A percentile compares a stretch with the other conserved stretches of the same genome.
phyloP scores from a whole-genome alignment of 2,329 filamentous ascomycete species.

The Ophiostoma novo-ulmi region DNA sequence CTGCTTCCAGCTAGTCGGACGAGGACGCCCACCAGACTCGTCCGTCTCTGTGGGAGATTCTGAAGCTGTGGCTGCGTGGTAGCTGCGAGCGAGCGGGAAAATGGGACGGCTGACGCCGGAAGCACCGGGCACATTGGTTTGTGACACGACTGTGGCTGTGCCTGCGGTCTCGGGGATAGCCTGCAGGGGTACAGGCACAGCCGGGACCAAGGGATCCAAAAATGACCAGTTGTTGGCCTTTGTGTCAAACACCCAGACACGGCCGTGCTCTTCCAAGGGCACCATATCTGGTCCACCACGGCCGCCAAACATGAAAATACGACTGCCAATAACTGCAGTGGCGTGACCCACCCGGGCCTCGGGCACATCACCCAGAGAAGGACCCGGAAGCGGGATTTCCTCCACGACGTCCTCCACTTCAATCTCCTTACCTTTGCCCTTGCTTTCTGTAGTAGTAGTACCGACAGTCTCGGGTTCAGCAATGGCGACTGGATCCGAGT shows the following conservation, averaged over 20 bases:
- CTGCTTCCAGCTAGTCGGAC: slow-evolving; percentile 47
- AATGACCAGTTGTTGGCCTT: slow-evolving; percentile 58
- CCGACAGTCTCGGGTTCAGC: slow-evolving; percentile 23
- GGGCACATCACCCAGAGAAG: slow-evolving; percentile 48
- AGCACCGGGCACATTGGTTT: not conserved
- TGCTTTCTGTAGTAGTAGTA: slow-evolving; percentile 27
- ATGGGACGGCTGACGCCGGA: slow-evolving; percentile 33
- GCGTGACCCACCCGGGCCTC: slow-evolving; percentile 68
- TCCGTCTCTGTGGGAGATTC: slow-evolving; percentile 24
- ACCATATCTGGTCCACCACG: slow-evolving; percentile 63
- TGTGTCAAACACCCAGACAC: slow-evolving; percentile 72
- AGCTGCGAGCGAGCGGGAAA: slow-evolving; percentile 62
- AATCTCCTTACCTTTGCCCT: slow-evolving; percentile 34
- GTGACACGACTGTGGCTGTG: not conserved
- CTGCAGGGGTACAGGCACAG: slow-evolving; percentile 30
- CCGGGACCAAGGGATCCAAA: slow-evolving; percentile 52
- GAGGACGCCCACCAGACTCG: slow-evolving; percentile 33
- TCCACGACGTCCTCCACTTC: slow-evolving; percentile 16
- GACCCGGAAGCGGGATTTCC: slow-evolving; percentile 33
- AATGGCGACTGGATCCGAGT: slow-evolving; percentile 25
- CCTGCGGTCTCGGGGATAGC: not conserved
- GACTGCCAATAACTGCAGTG: slow-evolving; percentile 60
- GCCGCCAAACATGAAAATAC: slow-evolving; percentile 78
- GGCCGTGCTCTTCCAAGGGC: slow-evolving; percentile 67
- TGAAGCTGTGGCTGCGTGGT: slow-evolving; percentile 58